phyloP scores from a whole-genome alignment of 2,329 filamentous ascomycete species.

The Alternaria triticimaculans region DNA sequence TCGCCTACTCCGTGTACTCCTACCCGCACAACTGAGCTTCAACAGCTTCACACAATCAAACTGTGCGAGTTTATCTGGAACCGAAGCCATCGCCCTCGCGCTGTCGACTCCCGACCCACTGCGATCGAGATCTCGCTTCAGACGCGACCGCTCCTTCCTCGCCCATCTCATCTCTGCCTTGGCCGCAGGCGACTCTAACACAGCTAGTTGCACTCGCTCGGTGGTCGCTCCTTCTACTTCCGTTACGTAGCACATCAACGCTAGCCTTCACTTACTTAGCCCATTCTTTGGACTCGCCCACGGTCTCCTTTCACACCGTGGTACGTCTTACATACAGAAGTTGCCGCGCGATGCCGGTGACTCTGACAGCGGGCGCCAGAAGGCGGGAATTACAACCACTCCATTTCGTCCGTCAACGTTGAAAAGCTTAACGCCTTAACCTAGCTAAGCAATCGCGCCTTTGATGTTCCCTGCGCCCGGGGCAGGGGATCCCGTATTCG shows the following conservation, averaged over 20 bases:
- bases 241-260: neutral
- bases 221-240: neutral
- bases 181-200: neutral
- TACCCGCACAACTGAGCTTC: slow-evolving; percentile 1
- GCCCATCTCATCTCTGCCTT: neutral
- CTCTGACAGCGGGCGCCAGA: neutral
- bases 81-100: slow-evolving; percentile 1
- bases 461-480: neutral
- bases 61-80: neutral
- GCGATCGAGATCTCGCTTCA: slow-evolving; percentile 8
- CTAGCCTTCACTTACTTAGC: neutral
- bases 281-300: neutral
- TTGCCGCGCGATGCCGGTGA: neutral
- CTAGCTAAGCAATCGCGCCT: neutral
- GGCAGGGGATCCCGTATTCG: slow-evolving; percentile 3
- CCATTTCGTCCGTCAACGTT: neutral
- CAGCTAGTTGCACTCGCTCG: neutral
- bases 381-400: neutral
- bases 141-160: neutral
- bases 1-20: neutral
- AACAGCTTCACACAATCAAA: neutral
- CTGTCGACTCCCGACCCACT: slow-evolving; percentile 1
- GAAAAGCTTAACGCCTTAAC: neutral
- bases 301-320: neutral
- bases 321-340: neutral